Evolutionary conservation across 1,284 basidiomycete species (phyloP), one percentile per base, ranked within the genome.

Genomic region (Lignosus rhinocerotis): DNA sequence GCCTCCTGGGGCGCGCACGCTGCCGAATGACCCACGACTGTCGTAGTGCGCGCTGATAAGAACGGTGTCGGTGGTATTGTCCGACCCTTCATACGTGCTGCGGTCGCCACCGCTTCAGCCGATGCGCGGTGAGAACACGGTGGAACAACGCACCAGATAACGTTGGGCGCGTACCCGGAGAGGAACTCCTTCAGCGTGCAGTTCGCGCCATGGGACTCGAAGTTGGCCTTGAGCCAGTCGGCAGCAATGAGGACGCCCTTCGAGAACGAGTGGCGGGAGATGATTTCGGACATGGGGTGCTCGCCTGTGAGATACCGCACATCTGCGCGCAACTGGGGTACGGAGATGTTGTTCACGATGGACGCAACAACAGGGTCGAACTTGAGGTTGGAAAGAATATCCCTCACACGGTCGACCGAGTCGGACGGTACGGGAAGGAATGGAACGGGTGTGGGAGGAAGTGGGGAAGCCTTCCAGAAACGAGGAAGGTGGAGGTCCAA

Each of bases 21-120:
- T 84, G 11, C 93, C 93, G 71, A 93, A 95, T 1, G 88, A 88
- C 11, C 93, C 93, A 34, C 93, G 86, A 50, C 88, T 91, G 70
- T 95, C 93, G 70, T 93, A 94, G 72, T 94, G 93, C 1, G 85
- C 91, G 56, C 88, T 88, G 50, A 94, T 76, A 48, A 95, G 78
- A 30, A 91, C 83, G 38, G 79, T 88, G 62, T 81, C 76, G 44
- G 76, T 83, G 1, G 83, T 84, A 39, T 83, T 73, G 38, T 74
- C 75, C 16, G 76, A 73, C 1, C 84, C 73, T 6, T 75, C 44
- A 66, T 88, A 91, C 45, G 78, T 78, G 67, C 88, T 90, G 59
- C 12, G 10, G 42, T 38, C 19, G 53, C 16, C 25, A 17, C 14
- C n/a, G 19, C 45, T 62, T 36, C 32, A 33, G 31, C 46, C 36